phyloP scores from a whole-genome alignment of 2,329 filamentous ascomycete species.

The Thielaviopsis populi region DNA sequence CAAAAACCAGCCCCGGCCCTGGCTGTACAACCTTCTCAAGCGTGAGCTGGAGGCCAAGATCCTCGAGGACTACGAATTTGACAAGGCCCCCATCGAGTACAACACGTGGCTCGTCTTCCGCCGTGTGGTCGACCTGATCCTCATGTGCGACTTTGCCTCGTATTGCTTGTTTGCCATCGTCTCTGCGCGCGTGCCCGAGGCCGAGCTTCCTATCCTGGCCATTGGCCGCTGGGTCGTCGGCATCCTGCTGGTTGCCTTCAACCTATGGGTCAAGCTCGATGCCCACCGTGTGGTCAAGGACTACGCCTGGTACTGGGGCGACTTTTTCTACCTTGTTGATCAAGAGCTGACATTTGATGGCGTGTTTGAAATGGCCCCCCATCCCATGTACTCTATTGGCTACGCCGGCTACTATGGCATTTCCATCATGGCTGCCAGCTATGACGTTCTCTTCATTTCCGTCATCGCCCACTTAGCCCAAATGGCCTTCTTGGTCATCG shows the following conservation, averaged over 20 bases:
- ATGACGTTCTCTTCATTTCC: slow-evolving; percentile 93
- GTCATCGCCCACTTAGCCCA: slow-evolving; percentile 88
- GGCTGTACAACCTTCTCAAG: slow-evolving; percentile 72
- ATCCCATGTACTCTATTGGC: slow-evolving; percentile 97
- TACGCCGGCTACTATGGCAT: slow-evolving; percentile 98
- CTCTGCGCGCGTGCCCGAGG: slow-evolving; percentile 59
- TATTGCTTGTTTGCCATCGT: slow-evolving; percentile 93
- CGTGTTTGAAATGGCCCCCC: slow-evolving; percentile 96
- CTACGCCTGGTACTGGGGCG: slow-evolving; percentile 99
- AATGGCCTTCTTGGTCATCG: slow-evolving; percentile 77
- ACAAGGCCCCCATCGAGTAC: slow-evolving; percentile 88
- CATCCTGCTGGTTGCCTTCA: slow-evolving; percentile 71
- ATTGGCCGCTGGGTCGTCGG: slow-evolving; percentile 64
- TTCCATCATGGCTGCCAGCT: slow-evolving; percentile 94
- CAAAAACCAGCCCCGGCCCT: slow-evolving; percentile 70
- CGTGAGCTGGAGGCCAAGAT: slow-evolving; percentile 90
- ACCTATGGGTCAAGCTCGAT: slow-evolving; percentile 96
- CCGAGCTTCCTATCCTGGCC: slow-evolving; percentile 56
- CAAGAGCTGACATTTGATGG: slow-evolving; percentile 96
- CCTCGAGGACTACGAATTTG: slow-evolving; percentile 81
- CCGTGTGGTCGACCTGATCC: slow-evolving; percentile 84
- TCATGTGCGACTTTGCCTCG: slow-evolving; percentile 97
- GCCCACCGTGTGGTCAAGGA: slow-evolving; percentile 97
- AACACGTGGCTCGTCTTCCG: slow-evolving; percentile 98
- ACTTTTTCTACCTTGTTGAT: slow-evolving; percentile 98